A percentile compares a stretch with the other conserved stretches of the same genome.
phyloP scores from a whole-genome alignment of 345 rosid species.

The Moricandia moricandioides region DNA sequence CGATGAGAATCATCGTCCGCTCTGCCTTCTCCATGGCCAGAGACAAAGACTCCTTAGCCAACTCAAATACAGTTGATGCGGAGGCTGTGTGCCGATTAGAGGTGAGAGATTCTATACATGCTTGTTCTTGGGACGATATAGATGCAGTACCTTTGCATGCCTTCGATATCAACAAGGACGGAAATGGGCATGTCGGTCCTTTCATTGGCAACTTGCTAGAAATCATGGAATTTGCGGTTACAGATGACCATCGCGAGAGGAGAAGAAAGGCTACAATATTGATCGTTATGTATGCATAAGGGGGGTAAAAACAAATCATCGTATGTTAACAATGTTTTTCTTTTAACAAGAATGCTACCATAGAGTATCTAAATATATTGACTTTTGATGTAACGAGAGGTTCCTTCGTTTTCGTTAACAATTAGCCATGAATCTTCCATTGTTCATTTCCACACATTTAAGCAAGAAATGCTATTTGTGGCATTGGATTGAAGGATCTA shows the following conservation, averaged over 20 bases:
- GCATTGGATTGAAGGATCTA: not conserved
- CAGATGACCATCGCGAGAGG: slow-evolving; percentile 7
- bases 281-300: slow-evolving; percentile 3
- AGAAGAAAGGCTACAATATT: slow-evolving; percentile 15
- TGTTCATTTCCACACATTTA: not conserved
- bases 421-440: not conserved
- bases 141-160: slow-evolving; percentile 34
- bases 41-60: slow-evolving; percentile 7
- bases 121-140: slow-evolving; percentile 25
- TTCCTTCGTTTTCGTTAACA: not conserved
- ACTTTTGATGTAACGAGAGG: not conserved
- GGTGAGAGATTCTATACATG: slow-evolving; percentile 9
- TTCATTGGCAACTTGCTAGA: not conserved
- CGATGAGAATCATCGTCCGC: slow-evolving; percentile 9
- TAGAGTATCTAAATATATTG: not conserved
- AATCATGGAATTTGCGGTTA: not conserved
- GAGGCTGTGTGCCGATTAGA: slow-evolving; percentile 11
- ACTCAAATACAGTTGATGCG: slow-evolving; percentile 10
- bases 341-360: not conserved
- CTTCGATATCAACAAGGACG: slow-evolving; percentile 18
- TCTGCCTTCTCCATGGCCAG: slow-evolving; percentile 24
- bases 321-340: not conserved
- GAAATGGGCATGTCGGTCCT: slow-evolving; percentile 26
- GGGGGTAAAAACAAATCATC: slow-evolving; percentile 1
- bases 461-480: not conserved